Evolutionary conservation across 2,329 filamentous ascomycete genomes (phyloP).

Genomic region (Stagonosporopsis vannaccii): DNA sequence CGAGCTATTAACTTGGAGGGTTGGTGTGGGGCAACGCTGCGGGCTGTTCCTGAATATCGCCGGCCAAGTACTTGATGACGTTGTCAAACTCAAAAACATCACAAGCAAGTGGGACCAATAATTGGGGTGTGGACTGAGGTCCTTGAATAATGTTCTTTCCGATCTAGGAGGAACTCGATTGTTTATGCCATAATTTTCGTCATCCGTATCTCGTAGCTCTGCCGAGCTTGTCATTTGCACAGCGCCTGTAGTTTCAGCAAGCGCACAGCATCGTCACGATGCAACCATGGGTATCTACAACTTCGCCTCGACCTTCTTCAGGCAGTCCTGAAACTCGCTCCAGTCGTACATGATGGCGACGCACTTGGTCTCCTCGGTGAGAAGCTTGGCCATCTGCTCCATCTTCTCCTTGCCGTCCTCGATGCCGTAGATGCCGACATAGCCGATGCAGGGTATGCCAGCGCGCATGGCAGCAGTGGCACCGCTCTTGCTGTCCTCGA

Average conservation of each 20-base stretch:
- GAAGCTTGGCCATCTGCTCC: conserved; percentile 58
- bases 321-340: conserved; percentile 58
- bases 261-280: conserved; percentile 22
- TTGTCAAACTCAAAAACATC: conserved; percentile 1
- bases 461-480: conserved; percentile 79
- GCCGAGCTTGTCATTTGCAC: conserved; percentile 19
- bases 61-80: conserved; percentile 5
- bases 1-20: background rate
- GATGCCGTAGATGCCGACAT: conserved; percentile 71
- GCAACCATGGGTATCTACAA: conserved; percentile 33
- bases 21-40: conserved; percentile 10
- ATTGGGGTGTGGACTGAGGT: background rate
- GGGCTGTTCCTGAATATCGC: conserved; percentile 15
- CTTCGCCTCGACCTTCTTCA: conserved; percentile 57
- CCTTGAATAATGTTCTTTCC: conserved; percentile 16
- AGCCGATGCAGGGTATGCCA: conserved; percentile 81
- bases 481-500: conserved; percentile 90
- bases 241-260: no score
- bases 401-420: conserved; percentile 53
- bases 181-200: conserved; percentile 26
- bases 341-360: conserved; percentile 60
- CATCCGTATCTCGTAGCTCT: conserved; percentile 30
- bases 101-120: conserved; percentile 5
- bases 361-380: conserved; percentile 58
- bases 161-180: conserved; percentile 24